phyloP scores from a whole-genome alignment of 768 basidiomycete genomes.

The Amanita exitialis region DNA sequence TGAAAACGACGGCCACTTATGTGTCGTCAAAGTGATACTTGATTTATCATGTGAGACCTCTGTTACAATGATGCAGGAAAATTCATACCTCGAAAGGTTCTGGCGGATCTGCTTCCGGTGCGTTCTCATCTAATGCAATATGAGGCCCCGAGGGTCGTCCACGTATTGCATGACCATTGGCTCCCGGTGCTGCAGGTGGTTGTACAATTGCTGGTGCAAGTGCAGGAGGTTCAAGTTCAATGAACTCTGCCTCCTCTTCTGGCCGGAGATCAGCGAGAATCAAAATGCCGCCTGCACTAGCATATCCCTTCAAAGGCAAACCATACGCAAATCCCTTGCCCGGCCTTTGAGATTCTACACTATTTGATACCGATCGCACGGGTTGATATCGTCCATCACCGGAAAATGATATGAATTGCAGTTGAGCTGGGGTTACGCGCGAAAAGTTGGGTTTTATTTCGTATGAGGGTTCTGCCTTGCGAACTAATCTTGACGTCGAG shows the following conservation, averaged over 20 bases:
- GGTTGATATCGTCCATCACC: slow-evolving; percentile 76
- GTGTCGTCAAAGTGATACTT: slow-evolving; percentile 72
- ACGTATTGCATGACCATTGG: slow-evolving; percentile 20
- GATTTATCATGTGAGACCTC: slow-evolving; percentile 6
- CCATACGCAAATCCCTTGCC: slow-evolving; percentile 19
- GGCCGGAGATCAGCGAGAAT: slow-evolving; percentile 70
- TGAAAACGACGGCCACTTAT: slow-evolving; percentile 19
- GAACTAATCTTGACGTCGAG: slow-evolving; percentile 32
- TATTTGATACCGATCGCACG: slow-evolving; percentile 67
- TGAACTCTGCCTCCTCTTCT: slow-evolving; percentile 63
- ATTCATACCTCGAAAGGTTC: slow-evolving; percentile 72
- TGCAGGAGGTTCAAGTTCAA: slow-evolving; percentile 41
- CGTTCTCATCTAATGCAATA: slow-evolving; percentile 61
- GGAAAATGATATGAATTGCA: slow-evolving; percentile 79
- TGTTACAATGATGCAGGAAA: background rate
- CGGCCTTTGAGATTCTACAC: slow-evolving; percentile 22
- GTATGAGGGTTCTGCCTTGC: slow-evolving; percentile 64
- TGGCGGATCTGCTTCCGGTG: slow-evolving; percentile 68
- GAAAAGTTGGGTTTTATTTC: slow-evolving; percentile 83
- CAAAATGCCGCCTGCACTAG: slow-evolving; percentile 82
- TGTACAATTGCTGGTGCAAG: slow-evolving; percentile 17
- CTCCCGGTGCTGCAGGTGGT: slow-evolving; percentile 19
- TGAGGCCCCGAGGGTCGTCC: slow-evolving; percentile 35
- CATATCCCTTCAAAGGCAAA: slow-evolving; percentile 49
- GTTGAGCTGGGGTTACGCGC: slow-evolving; percentile 84